A percentile compares a stretch with the other conserved stretches of the same genome.
Conservation (phyloP, 257 asterid species). For the Solanum commersonii region DNA sequence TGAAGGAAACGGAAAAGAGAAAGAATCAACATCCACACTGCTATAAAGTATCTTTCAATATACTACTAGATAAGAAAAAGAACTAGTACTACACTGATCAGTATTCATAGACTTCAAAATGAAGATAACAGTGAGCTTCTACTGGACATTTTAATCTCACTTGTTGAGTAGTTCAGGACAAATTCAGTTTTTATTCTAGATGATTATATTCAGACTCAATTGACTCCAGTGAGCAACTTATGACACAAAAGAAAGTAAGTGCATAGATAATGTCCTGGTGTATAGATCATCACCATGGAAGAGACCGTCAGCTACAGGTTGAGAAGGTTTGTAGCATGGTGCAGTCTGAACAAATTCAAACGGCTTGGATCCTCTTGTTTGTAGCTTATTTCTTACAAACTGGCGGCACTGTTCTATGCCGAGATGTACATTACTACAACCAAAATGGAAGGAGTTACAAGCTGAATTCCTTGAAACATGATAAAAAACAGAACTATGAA, state of each 20-base stretch:
- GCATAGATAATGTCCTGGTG: background rate
- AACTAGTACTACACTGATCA: background rate
- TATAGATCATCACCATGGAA: constrained; percentile 1
- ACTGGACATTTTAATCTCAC: background rate
- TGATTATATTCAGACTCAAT: background rate
- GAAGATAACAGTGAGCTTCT: background rate
- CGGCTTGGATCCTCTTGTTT: constrained; percentile 51
- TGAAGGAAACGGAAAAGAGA: background rate
- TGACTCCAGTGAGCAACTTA: background rate
- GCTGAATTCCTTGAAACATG: background rate
- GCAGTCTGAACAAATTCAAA: constrained; percentile 66
- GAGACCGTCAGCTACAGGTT: constrained; percentile 15
- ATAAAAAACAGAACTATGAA: background rate
- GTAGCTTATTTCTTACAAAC: constrained; percentile 41
- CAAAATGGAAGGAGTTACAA: constrained; percentile 7
- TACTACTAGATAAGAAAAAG: background rate
- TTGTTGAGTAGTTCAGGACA: background rate
- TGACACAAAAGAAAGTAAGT: background rate
- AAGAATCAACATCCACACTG: background rate
- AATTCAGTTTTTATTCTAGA: background rate
- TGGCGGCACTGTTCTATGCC: constrained; percentile 48
- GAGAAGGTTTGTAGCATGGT: constrained; percentile 51
- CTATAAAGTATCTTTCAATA: background rate
- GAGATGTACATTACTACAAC: constrained; percentile 44
- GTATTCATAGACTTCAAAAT: background rate